Base-by-base conservation (phyloP, 2,329 filamentous ascomycete species). In the Zymoseptoria passerinii region DNA sequence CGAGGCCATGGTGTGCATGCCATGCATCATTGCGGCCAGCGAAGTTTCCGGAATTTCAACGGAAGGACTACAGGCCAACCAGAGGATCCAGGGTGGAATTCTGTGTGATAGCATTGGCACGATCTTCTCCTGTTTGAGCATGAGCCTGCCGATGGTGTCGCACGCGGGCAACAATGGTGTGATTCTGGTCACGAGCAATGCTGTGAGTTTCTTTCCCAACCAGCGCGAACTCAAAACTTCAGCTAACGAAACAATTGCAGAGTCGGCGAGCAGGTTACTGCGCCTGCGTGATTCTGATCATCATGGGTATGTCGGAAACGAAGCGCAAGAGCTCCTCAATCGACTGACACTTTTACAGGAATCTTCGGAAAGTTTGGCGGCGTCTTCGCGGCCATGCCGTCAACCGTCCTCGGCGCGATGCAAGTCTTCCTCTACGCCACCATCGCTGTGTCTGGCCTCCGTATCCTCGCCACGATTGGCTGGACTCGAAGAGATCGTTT, bases 401-500 rank as follows among this genome's bases (percentile, higher is more conserved):
- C 58, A 16, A 44, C 35, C 13, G 57, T 64, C 6, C 66, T 78
- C 1, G 76, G 76, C n/a, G 76, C 76, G 50, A 78, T 78, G 76
- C 77, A 89, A 0, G 89, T 87, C 0, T 92, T 92, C 71, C 79
- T 92, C 20, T 92, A 91, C 75, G 81, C 80, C 60, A 81, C 87
- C 4, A 88, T 92, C 7, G 83, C 87, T 1, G 86, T 91, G 1
- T 88, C 85, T 0, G 89, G 89, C 61, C 82, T 92, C 60, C 81
- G 86, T 50, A 90, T 92, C 64, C 83, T 92, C 61, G 77, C 82
- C 3, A 81, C 82, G 16, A 82, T 88, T 1, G 78, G 82, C 0
- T 91, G 91, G 70, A 90, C 82, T 27, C 82, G 89, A 28, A 83
- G 89, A 57, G 91, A 88, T 67, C 81, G 89, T 28, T 92, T 92